These are phyloP conservation scores for Rhynchosporium secalis DNA, from an alignment of 2,329 filamentous ascomycete species.

Conservation along the genomic window DNA sequence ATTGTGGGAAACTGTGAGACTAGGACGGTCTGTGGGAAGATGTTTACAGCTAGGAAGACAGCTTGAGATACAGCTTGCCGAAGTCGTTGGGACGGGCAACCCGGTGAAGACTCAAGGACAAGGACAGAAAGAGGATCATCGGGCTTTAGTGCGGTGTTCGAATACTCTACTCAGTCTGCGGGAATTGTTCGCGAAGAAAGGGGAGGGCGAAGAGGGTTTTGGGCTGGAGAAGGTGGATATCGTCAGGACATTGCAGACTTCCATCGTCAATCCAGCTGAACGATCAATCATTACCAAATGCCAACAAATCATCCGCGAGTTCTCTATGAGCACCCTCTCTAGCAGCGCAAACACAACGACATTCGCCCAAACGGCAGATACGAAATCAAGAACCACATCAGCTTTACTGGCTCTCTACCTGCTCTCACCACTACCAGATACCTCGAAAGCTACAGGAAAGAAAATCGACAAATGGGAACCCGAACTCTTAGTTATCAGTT, in stretches of 20 bases:
- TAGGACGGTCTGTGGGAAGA: slow-evolving; percentile 74
- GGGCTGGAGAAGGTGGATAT: slow-evolving; percentile 74
- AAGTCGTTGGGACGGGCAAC: slow-evolving; percentile 50
- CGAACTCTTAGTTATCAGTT: slow-evolving; percentile 68
- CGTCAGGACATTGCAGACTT: slow-evolving; percentile 68
- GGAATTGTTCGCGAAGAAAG: slow-evolving; percentile 68
- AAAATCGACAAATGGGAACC: slow-evolving; percentile 56
- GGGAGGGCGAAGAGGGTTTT: slow-evolving; percentile 71
- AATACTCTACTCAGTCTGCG: slow-evolving; percentile 76
- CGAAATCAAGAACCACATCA: slow-evolving; percentile 69
- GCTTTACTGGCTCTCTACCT: slow-evolving; percentile 78
- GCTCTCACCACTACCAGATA: slow-evolving; percentile 65
- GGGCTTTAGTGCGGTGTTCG: slow-evolving; percentile 77
- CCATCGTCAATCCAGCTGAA: slow-evolving; percentile 71
- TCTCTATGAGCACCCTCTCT: slow-evolving; percentile 66
- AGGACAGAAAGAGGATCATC: slow-evolving; percentile 61
- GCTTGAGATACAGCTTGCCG: slow-evolving; percentile 80
- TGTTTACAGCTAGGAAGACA: slow-evolving; percentile 82
- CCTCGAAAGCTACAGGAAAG: slow-evolving; percentile 45
- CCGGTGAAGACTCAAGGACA: slow-evolving; percentile 41
- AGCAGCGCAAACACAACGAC: slow-evolving; percentile 51
- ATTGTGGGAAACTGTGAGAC: slow-evolving; percentile 75
- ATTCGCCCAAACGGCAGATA: slow-evolving; percentile 70
- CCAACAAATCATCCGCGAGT: slow-evolving; percentile 80
- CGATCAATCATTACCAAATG: slow-evolving; percentile 69